phyloP scores from a whole-genome alignment of 768 basidiomycete genomes.

The Panellus pusillus region DNA sequence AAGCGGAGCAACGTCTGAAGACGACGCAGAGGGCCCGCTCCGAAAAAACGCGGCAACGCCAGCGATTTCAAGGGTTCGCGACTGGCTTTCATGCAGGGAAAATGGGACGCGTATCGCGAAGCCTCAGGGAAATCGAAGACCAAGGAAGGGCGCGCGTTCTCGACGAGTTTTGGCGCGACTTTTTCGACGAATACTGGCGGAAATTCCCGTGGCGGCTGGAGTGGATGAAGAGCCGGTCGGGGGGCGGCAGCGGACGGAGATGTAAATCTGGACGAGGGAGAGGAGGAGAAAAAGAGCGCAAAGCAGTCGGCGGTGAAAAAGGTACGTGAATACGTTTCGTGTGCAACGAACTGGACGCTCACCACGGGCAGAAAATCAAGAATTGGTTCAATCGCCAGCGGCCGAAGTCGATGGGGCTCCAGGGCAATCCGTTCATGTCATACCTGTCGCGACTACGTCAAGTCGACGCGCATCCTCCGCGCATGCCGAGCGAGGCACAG shows the following conservation, averaged over 20 bases:
- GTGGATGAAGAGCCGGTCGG: background rate
- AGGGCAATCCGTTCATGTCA: background rate
- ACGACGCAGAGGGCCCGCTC: background rate
- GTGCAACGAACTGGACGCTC: background rate
- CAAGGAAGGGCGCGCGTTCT: background rate
- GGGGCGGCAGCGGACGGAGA: conserved; percentile 1
- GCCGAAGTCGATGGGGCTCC: background rate
- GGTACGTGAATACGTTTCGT: background rate
- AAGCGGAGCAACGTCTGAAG: background rate
- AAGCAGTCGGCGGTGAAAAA: background rate
- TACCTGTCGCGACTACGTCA: background rate
- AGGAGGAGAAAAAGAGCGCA: background rate
- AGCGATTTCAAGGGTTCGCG: background rate
- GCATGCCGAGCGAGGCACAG: background rate
- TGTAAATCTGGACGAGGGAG: background rate
- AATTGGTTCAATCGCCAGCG: background rate
- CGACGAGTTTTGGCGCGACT: background rate
- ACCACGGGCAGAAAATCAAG: conserved; percentile 1
- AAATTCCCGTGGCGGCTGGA: background rate
- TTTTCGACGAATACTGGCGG: background rate
- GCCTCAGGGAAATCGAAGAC: background rate
- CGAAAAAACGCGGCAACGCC: background rate
- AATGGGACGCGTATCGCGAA: background rate
- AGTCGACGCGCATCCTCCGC: background rate
- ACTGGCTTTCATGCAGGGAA: background rate